A percentile compares a stretch with the other conserved stretches of the same genome.
Conservation (phyloP, 306 rosid genomes). For the Rosa chinensis region DNA sequence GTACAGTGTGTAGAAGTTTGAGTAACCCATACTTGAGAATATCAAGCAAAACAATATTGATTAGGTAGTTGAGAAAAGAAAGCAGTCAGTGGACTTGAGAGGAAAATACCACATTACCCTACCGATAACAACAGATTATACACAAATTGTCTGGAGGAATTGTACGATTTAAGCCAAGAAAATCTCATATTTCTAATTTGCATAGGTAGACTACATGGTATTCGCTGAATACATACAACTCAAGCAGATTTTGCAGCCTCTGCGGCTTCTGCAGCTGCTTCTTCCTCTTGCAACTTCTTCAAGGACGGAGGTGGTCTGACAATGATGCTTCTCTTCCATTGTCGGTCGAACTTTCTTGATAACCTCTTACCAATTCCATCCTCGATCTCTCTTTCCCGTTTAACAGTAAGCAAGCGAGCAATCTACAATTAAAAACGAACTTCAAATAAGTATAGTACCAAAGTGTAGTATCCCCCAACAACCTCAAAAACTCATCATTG, state of each 20-base stretch:
- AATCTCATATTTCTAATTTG: neutral
- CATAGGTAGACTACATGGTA: constrained; percentile 10
- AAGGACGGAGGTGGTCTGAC: constrained; percentile 82
- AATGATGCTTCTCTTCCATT: constrained; percentile 85
- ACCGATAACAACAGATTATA: constrained; percentile 11
- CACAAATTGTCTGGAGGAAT: neutral
- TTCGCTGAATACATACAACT: constrained; percentile 18
- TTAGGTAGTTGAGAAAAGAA: neutral
- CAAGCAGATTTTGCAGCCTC: constrained; percentile 60
- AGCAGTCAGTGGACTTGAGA: neutral
- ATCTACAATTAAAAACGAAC: constrained; percentile 36
- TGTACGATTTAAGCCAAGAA: constrained; percentile 9
- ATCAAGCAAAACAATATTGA: neutral
- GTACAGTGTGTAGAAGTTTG: neutral
- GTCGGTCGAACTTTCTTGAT: constrained; percentile 80
- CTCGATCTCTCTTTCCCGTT: constrained; percentile 88
- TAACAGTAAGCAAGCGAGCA: constrained; percentile 94
- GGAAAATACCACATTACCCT: neutral
- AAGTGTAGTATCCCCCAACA: neutral
- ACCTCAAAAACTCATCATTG: neutral
- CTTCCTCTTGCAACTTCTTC: constrained; percentile 65
- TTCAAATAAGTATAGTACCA: neutral
- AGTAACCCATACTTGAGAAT: neutral
- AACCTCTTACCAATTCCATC: constrained; percentile 79
- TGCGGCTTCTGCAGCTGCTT: constrained; percentile 60